A percentile compares a stretch with the other conserved stretches of the same genome.
Evolutionary conservation across 2,329 filamentous ascomycete genomes (phyloP).

Genomic region (Penicillium sp.): DNA sequence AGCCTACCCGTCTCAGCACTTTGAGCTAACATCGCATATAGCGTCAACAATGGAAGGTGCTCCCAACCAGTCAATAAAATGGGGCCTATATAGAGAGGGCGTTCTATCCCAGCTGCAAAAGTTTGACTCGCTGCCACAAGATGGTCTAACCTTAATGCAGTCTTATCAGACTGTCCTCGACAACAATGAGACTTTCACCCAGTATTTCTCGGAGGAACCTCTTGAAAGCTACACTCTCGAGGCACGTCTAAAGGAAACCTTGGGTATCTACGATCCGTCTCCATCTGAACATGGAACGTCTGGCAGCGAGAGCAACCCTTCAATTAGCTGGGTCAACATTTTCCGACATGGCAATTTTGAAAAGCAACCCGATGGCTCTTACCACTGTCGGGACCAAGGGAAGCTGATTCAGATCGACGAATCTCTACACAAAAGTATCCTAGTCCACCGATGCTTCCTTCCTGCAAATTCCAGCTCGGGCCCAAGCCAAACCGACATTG

Average conservation of each 20-base stretch:
- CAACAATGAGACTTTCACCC: conserved; percentile 5
- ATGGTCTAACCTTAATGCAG: background rate
- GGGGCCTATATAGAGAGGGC: background rate
- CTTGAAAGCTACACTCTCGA: conserved; percentile 5
- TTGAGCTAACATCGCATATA: background rate
- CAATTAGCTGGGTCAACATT: conserved; percentile 5
- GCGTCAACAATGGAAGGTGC: background rate
- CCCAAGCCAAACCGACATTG: background rate
- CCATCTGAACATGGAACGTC: background rate
- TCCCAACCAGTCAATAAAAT: background rate
- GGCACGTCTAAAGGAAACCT: background rate
- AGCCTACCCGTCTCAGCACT: background rate
- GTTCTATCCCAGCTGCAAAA: background rate
- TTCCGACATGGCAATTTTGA: conserved; percentile 4
- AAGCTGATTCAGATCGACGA: conserved; percentile 1
- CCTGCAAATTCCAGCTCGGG: background rate
- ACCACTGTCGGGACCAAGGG: background rate
- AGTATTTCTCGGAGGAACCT: conserved; percentile 1
- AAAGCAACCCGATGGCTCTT: background rate
- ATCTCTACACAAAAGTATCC: conserved; percentile 1
- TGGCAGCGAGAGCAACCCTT: background rate
- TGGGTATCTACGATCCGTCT: background rate
- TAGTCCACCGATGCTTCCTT: background rate
- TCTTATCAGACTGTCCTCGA: conserved; percentile 7
- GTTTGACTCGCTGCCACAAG: background rate